Percentiles rank a stretch among this genome's conserved stretches.
phyloP scores from a whole-genome alignment of 495 filamentous ascomycete species.

The Penicillium crystallinum region DNA sequence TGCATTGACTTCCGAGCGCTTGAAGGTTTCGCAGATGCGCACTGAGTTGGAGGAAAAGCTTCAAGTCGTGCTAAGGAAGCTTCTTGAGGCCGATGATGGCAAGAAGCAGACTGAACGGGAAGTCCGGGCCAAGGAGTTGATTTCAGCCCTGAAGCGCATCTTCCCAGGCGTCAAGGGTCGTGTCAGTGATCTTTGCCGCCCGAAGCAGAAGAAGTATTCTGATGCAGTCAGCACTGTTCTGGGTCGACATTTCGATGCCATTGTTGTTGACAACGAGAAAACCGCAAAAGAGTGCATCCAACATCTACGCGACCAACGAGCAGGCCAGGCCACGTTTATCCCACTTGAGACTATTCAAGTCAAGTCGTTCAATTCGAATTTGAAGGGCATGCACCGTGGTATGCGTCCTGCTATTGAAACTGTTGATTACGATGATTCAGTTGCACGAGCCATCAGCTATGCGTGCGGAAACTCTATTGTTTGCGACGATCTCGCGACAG shows the following conservation, averaged over 20 bases:
- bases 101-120: conserved; percentile 81
- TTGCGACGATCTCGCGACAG: conserved; percentile 79
- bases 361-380: conserved; percentile 75
- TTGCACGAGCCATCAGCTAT: conserved; percentile 89
- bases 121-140: conserved; percentile 65
- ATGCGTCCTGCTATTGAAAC: conserved; percentile 92
- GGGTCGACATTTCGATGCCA: conserved; percentile 86
- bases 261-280: conserved; percentile 96
- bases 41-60: conserved; percentile 92
- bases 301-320: conserved; percentile 83
- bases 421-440: conserved; percentile 81
- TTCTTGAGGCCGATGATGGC: conserved; percentile 77
- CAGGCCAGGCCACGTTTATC: conserved; percentile 83
- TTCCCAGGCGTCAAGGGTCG: conserved; percentile 89
- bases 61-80: conserved; percentile 67
- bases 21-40: conserved; percentile 68
- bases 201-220: conserved; percentile 92
- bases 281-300: conserved; percentile 91
- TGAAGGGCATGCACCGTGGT: conserved; percentile 81
- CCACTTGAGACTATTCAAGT: conserved; percentile 96
- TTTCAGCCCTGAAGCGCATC: conserved; percentile 80
- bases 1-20: conserved; percentile 74
- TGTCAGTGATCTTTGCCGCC: conserved; percentile 87
- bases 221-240: conserved; percentile 89
- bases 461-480: conserved; percentile 95